Conservation (phyloP, 2,329 filamentous ascomycete species). For the Colletotrichum musicola region DNA sequence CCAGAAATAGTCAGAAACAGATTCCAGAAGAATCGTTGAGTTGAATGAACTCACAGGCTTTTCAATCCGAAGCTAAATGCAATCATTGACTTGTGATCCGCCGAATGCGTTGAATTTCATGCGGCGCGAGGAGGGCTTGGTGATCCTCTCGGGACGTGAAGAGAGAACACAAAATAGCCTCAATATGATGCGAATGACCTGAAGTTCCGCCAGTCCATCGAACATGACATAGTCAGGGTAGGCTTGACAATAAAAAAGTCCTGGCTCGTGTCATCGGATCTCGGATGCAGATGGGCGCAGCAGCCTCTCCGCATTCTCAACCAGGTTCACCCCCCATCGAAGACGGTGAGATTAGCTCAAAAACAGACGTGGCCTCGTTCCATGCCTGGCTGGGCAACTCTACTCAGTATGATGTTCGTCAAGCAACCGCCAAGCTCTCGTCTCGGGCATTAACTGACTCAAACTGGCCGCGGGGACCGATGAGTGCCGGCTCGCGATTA, state of each 20-base stretch:
- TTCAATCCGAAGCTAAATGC: no score
- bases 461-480: not conserved
- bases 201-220: not conserved
- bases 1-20: no score
- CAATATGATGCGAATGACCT: no score
- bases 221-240: not conserved
- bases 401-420: constrained; percentile 20
- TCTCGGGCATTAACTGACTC: constrained; percentile 19
- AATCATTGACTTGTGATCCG: no score
- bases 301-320: not conserved
- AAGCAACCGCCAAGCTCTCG: constrained; percentile 8
- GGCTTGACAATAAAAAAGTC: not conserved
- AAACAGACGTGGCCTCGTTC: not conserved
- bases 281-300: not conserved
- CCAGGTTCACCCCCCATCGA: constrained; percentile 1
- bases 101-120: no score
- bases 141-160: no score
- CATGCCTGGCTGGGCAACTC: not conserved
- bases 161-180: no score
- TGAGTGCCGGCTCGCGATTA: not conserved
- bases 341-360: constrained; percentile 7
- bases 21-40: no score
- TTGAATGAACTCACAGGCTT: no score
- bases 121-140: no score
- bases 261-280: not conserved